phyloP scores from a whole-genome alignment of 2,329 filamentous ascomycete genomes.

The Fusarium sacchari region DNA sequence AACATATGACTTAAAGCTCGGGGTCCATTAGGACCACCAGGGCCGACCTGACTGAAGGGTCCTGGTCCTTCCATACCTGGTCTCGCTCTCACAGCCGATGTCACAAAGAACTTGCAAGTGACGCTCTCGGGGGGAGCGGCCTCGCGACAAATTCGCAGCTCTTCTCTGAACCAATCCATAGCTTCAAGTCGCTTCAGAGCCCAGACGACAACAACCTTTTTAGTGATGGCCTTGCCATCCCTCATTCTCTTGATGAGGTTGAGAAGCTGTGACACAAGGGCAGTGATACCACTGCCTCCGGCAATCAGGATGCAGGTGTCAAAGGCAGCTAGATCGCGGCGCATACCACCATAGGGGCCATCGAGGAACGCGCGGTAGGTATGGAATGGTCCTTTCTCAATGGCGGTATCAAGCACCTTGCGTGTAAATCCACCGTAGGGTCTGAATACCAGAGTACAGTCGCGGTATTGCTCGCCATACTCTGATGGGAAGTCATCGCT shows the following conservation, averaged over 20 bases:
- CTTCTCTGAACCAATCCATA: conserved; percentile 98
- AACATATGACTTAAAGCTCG: conserved; percentile 78
- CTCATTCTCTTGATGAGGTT: conserved; percentile 97
- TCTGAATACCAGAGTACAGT: conserved; percentile 91
- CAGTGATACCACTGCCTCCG: conserved; percentile 93
- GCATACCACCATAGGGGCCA: conserved; percentile 95
- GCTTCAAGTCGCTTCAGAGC: conserved; percentile 89
- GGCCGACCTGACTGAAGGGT: conserved; percentile 48
- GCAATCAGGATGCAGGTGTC: conserved; percentile 94
- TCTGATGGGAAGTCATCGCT: conserved; percentile 93
- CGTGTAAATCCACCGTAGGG: conserved; percentile 92
- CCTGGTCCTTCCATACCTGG: conserved; percentile 55
- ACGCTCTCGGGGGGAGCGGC: conserved; percentile 88
- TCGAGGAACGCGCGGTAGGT: conserved; percentile 94
- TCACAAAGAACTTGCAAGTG: conserved; percentile 95
- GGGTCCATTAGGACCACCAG: conserved; percentile 37
- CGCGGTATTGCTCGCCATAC: conserved; percentile 87
- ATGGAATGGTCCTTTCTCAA: conserved; percentile 88
- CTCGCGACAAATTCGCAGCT: conserved; percentile 90
- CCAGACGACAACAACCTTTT: conserved; percentile 93
- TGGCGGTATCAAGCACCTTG: conserved; percentile 82
- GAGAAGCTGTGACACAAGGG: conserved; percentile 88
- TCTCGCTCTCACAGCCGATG: conserved; percentile 65
- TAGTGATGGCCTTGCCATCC: conserved; percentile 92
- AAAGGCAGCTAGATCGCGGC: conserved; percentile 87